Evolutionary conservation across 306 rosid species (phyloP).

Genomic region (Vigna trinervia): DNA sequence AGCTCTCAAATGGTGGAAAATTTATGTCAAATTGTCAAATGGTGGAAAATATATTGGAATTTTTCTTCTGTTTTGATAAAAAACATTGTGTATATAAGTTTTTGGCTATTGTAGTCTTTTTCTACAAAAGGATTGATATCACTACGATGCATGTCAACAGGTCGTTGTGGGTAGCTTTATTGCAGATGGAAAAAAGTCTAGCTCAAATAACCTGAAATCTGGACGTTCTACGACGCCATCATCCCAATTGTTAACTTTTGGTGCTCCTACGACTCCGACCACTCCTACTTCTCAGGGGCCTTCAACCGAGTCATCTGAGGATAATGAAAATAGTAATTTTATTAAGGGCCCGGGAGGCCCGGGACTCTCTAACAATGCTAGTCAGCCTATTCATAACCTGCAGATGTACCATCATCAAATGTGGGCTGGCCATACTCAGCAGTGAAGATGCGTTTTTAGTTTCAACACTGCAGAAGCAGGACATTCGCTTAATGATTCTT

Average conservation of each 20-base stretch:
- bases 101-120: constrained; percentile 1
- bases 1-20: constrained; percentile 30
- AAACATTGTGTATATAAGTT: neutral
- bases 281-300: constrained; percentile 69
- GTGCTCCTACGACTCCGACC: constrained; percentile 56
- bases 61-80: constrained; percentile 8
- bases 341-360: constrained; percentile 46
- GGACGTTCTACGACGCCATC: constrained; percentile 54
- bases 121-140: constrained; percentile 6
- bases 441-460: constrained; percentile 51
- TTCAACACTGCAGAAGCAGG: constrained; percentile 45
- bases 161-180: constrained; percentile 75
- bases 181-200: constrained; percentile 58
- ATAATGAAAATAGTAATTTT: constrained; percentile 63
- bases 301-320: constrained; percentile 76
- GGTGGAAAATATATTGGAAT: constrained; percentile 17
- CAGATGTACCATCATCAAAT: constrained; percentile 60
- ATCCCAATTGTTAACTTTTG: constrained; percentile 66
- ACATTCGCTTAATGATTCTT: constrained; percentile 41
- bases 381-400: constrained; percentile 61
- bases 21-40: constrained; percentile 17
- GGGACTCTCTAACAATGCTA: constrained; percentile 53
- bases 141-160: constrained; percentile 51
- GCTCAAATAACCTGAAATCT: constrained; percentile 55
- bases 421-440: constrained; percentile 76